Percentiles rank a stretch among this genome's conserved stretches.
phyloP scores from a whole-genome alignment of 345 rosid species.

The Linum usitatissimum region DNA sequence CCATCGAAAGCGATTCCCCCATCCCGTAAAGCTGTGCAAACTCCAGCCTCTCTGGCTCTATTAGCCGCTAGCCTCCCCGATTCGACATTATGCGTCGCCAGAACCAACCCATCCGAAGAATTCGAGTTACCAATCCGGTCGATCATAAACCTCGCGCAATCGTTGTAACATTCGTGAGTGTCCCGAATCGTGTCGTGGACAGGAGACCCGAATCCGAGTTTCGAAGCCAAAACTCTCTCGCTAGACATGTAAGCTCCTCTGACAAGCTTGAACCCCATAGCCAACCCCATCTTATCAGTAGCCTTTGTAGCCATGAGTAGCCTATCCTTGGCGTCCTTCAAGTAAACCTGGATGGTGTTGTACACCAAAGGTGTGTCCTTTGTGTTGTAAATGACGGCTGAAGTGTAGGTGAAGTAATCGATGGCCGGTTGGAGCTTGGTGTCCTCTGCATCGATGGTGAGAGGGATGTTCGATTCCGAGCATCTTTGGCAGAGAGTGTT shows the following conservation, averaged over 20 bases:
- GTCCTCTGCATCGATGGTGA: slow-evolving; percentile 73
- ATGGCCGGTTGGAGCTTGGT: slow-evolving; percentile 70
- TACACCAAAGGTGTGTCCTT: slow-evolving; percentile 43
- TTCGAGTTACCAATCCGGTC: slow-evolving; percentile 31
- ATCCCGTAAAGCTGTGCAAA: slow-evolving; percentile 91
- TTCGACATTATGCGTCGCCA: slow-evolving; percentile 86
- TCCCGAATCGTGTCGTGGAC: slow-evolving; percentile 56
- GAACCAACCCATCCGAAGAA: slow-evolving; percentile 53
- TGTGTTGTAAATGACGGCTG: slow-evolving; percentile 43
- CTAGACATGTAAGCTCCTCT: slow-evolving; percentile 87
- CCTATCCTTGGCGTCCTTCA: slow-evolving; percentile 71
- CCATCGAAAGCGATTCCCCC: slow-evolving; percentile 72
- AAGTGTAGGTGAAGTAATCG: slow-evolving; percentile 62
- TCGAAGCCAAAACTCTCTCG: slow-evolving; percentile 46
- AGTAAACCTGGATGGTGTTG: slow-evolving; percentile 66
- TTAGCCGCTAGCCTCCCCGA: slow-evolving; percentile 62
- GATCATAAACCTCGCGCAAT: slow-evolving; percentile 62
- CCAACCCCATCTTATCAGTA: slow-evolving; percentile 47
- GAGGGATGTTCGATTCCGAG: slow-evolving; percentile 38
- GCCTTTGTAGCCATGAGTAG: slow-evolving; percentile 35
- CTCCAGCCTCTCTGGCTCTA: slow-evolving; percentile 57
- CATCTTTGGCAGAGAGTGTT: slow-evolving; percentile 45
- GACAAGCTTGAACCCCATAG: slow-evolving; percentile 71
- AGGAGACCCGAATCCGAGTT: slow-evolving; percentile 64
- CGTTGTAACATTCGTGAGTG: slow-evolving; percentile 67